A percentile compares a stretch with the other conserved stretches of the same genome.
Evolutionary conservation across 306 rosid genomes (phyloP).

Genomic region (Sechiopsis laciniata): DNA sequence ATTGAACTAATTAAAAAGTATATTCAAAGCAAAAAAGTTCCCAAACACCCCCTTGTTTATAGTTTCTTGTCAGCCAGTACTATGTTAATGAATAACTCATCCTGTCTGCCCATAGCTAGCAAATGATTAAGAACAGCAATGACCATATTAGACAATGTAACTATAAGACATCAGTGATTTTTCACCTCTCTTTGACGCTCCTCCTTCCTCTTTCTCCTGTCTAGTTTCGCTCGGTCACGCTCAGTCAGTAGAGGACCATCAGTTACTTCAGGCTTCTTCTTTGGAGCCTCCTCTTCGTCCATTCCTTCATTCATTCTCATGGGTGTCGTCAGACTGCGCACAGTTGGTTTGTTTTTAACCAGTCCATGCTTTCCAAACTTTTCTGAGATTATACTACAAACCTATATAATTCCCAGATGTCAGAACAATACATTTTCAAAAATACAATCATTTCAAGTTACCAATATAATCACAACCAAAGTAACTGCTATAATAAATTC

Average conservation of each 20-base stretch:
- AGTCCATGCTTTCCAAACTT: slow-evolving; percentile 89
- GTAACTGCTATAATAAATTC: background rate
- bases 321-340: slow-evolving; percentile 83
- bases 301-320: slow-evolving; percentile 87
- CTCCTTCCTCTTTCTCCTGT: slow-evolving; percentile 81
- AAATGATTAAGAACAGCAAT: background rate
- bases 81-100: background rate
- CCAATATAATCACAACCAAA: slow-evolving; percentile 1
- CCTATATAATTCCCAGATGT: slow-evolving; percentile 37
- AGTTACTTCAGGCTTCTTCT: slow-evolving; percentile 74
- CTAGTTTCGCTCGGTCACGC: slow-evolving; percentile 71
- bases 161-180: background rate
- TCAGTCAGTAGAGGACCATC: slow-evolving; percentile 86
- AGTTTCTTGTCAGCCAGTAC: background rate
- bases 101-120: background rate
- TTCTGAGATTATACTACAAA: slow-evolving; percentile 63
- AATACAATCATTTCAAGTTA: background rate
- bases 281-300: slow-evolving; percentile 65
- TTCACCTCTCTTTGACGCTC: slow-evolving; percentile 93
- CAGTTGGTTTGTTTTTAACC: slow-evolving; percentile 65
- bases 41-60: background rate
- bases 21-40: background rate
- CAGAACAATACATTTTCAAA: background rate
- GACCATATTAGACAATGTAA: background rate
- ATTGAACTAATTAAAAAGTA: background rate